A percentile compares a stretch with the other conserved stretches of the same genome.
These are phyloP conservation scores for Clonostachys chloroleuca DNA, from an alignment of 2,329 filamentous ascomycete genomes.

Conservation along the genomic window DNA sequence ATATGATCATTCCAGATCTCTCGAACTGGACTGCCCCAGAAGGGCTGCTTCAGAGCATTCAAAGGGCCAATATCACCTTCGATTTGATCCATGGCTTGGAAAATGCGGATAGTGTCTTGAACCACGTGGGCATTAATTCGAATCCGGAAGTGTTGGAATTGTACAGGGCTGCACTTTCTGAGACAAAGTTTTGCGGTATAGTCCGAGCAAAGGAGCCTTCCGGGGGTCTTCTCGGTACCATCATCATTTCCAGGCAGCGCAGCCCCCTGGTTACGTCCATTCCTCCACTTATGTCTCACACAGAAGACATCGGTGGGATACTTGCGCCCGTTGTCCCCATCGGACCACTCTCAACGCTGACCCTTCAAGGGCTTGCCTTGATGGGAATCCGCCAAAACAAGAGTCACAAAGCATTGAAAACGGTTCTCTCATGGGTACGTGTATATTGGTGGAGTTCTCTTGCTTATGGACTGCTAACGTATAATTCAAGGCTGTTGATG, in stretches of 20 bases:
- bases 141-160: conserved; percentile 76
- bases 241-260: conserved; percentile 72
- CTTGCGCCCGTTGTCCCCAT: conserved; percentile 74
- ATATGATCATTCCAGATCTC: conserved; percentile 72
- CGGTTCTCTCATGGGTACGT: conserved; percentile 77
- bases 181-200: conserved; percentile 70
- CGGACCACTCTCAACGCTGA: conserved; percentile 61
- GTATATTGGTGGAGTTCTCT: neutral
- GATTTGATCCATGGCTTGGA: conserved; percentile 80
- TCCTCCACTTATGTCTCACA: conserved; percentile 59
- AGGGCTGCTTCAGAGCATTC: conserved; percentile 69
- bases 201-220: conserved; percentile 72
- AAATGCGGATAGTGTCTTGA: conserved; percentile 68
- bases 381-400: conserved; percentile 82
- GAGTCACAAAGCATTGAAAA: conserved; percentile 67
- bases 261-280: conserved; percentile 66
- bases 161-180: conserved; percentile 70
- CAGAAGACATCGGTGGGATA: conserved; percentile 65
- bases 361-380: conserved; percentile 72
- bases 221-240: conserved; percentile 68
- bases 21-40: conserved; percentile 70
- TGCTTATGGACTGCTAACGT: conserved; percentile 7
- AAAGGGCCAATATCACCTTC: conserved; percentile 71
- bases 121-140: conserved; percentile 69
- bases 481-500: conserved; percentile 51